A percentile compares a stretch with the other conserved stretches of the same genome.
These are phyloP conservation scores for Endogone sp. DNA, from an alignment of 192 early-diverging fungal species.

Conservation along the genomic window DNA sequence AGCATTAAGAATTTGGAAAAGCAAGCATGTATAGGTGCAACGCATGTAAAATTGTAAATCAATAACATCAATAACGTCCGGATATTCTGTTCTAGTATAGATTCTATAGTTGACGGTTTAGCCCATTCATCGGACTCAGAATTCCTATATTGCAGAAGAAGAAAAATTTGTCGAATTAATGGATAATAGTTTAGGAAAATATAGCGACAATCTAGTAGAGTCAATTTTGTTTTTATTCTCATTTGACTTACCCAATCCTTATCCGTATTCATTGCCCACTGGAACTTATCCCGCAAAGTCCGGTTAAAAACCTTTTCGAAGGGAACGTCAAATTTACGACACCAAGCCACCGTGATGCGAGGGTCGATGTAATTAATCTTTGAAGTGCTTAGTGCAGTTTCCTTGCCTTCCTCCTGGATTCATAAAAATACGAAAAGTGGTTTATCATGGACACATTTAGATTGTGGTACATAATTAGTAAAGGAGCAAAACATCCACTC, in stretches of 20 bases:
- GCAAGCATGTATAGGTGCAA: no score
- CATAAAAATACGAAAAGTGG: background rate
- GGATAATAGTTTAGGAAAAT: no score
- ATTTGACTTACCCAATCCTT: conserved; percentile 51
- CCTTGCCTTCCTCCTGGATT: conserved; percentile 88
- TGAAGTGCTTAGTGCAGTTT: conserved; percentile 91
- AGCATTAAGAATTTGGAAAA: no score
- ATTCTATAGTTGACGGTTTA: no score
- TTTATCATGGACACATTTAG: conserved; percentile 1
- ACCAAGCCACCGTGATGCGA: conserved; percentile 93
- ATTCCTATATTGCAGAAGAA: no score
- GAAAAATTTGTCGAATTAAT: no score
- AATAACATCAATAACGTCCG: no score
- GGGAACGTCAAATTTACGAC: conserved; percentile 82
- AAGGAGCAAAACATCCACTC: background rate
- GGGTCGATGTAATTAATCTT: conserved; percentile 99
- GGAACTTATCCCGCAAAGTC: conserved; percentile 91
- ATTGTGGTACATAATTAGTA: background rate
- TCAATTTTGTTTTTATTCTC: background rate
- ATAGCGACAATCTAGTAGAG: background rate
- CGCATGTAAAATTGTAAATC: no score
- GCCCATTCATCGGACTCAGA: no score
- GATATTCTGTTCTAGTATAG: no score
- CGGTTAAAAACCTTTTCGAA: conserved; percentile 91
- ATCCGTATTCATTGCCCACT: conserved; percentile 86